Base-by-base conservation (phyloP, 352 stramenopile species). In the Phytophthora fragariae region DNA sequence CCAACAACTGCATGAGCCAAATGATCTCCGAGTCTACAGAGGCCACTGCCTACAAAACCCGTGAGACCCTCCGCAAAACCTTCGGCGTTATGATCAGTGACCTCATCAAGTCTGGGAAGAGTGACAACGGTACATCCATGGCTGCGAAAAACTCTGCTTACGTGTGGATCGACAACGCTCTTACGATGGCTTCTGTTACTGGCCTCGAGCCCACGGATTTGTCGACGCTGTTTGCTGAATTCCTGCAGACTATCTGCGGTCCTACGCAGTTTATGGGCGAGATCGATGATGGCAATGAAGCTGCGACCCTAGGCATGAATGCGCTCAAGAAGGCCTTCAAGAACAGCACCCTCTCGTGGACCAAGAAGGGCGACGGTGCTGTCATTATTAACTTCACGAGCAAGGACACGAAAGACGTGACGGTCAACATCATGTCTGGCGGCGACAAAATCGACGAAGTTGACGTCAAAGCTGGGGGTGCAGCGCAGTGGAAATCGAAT, bases 181-280 rank as follows among this genome's bases (percentile, higher is more conserved):
- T 89, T 15, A 79, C 73, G 10, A 37, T 80, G 10, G 64, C 85
- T 33, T 75, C 83, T 0, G 72, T 80, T 15, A 46, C 37, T 12
- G 37, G 37, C 15, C 37, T 39, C 33, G 33, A 39, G 33, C 33
- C 82, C 0, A 90, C 77, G 1, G 82, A 84, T 49, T 47, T 92
- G 12, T 75, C 81, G 9, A 76, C 63, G 0, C 52, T 92, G 59
- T 70, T 77, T 12, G 68, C 82, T 8, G 82, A 86, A 67, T 91
- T 75, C 56, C 67, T 89, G 2, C 79, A 91, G 69, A 84, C 83
- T 1, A 83, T 91, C 33, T 91, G 83, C 50, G 81, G 83, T 12
- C 83, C 81, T 0, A 89, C 83, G 6, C 66, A 76, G 12, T 80
- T 55, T 17, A 55, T 55, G 49, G 49, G 81, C 5, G 74, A 88